Base-by-base conservation (phyloP, 1,284 basidiomycete genomes). In the Ganoderma leucocontextum region DNA sequence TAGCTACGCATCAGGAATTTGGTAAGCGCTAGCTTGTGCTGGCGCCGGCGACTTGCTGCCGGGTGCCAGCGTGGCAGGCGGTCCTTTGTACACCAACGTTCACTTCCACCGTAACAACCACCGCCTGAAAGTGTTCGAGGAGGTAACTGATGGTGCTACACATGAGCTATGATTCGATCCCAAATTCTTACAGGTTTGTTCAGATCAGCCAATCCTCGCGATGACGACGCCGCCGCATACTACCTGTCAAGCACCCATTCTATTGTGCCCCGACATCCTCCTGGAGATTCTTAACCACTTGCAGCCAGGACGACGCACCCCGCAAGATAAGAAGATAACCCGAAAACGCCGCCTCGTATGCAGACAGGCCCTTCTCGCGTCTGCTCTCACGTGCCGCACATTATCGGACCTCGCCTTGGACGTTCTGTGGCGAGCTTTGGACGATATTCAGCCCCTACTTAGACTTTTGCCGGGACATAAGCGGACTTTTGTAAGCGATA, bases 361-460 rank as follows among this genome's bases (percentile, higher is more conserved):
- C 47, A 49, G 47, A 25, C 7, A 25, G 22, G 9, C 47, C 7
- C 47, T 49, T 12, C 47, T 8, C 22, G n/a, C 47, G 22, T 25
- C n/a, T 12, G 47, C 47, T 7, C 47, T 49, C 10, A 49, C 47
- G 22, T 49, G 22, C 19, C 47, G 47, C 10, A 10, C n/a, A 4
- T 25, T 25, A 10, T 49, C 47, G 2, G 22, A 49, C 22, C 22
- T 25, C 3, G 47, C 47, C 0, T 25, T 49, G n/a, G 47, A 49
- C n/a, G 47, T 49, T 49, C 47, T 49, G n/a, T 49, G 47, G 47
- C 47, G 47, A 9, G n/a, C 47, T 49, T 49, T 49, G 47, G 47
- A 49, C 22, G 47, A 49, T 12, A 49, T 49, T 12, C 47, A 8
- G 22, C 47, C 22, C 22, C 9, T 49, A 2, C 22, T 49, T 19